A percentile compares a stretch with the other conserved stretches of the same genome.
phyloP scores from a whole-genome alignment of 306 rosid genomes.

The Coriaria nepalensis region DNA sequence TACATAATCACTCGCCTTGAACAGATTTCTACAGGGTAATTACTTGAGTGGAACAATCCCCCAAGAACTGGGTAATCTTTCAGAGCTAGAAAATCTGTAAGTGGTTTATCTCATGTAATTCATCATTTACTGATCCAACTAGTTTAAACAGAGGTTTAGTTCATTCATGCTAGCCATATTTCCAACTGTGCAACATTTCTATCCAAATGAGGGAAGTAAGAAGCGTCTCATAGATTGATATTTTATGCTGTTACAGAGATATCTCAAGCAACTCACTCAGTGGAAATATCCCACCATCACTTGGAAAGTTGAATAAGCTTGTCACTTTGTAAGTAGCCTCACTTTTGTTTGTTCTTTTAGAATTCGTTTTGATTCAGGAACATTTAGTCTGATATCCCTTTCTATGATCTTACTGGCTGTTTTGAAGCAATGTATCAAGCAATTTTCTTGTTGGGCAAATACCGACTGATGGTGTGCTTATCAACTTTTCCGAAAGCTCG shows the following conservation, averaged over 20 bases:
- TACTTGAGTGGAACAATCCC: conserved; percentile 83
- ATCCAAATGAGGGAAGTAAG: no score
- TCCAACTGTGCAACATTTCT: no score
- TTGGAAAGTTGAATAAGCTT: conserved; percentile 70
- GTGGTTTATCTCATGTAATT: conserved; percentile 22
- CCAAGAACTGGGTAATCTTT: conserved; percentile 69
- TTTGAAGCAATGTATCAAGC: conserved; percentile 67
- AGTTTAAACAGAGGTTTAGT: no score
- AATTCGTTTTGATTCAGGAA: not conserved
- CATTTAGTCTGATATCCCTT: conserved; percentile 9
- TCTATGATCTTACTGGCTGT: conserved; percentile 15
- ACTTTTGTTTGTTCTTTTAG: conserved; percentile 6
- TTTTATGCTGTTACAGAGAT: conserved; percentile 41
- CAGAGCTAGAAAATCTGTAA: conserved; percentile 61
- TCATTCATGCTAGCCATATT: no score
- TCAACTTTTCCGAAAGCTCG: conserved; percentile 65
- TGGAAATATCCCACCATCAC: conserved; percentile 66
- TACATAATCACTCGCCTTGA: conserved; percentile 15
- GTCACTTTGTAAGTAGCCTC: conserved; percentile 44
- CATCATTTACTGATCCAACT: conserved; percentile 1
- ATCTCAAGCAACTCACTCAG: conserved; percentile 84
- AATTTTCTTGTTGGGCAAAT: conserved; percentile 92
- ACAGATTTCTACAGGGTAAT: conserved; percentile 93
- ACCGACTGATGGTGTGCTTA: conserved; percentile 78
- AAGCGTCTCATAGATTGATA: no score